A percentile compares a stretch with the other conserved stretches of the same genome.
These are phyloP conservation scores for Moesziomyces sp. DNA, from an alignment of 1,284 basidiomycete genomes.

Conservation along the genomic window DNA sequence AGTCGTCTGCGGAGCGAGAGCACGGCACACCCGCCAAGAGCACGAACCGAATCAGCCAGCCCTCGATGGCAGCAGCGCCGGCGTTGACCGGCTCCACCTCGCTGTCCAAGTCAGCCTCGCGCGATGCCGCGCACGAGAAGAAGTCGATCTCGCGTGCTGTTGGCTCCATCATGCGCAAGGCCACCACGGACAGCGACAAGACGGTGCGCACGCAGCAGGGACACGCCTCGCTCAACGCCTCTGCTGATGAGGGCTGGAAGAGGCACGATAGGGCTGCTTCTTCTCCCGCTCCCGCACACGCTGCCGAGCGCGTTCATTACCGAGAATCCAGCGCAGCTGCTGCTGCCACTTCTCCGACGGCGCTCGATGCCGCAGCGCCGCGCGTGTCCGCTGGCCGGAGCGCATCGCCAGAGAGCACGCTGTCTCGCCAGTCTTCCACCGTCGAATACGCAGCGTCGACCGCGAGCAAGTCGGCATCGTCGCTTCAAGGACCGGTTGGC, in stretches of 20 bases:
- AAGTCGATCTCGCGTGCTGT: constrained; percentile 42
- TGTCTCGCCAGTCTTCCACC: constrained; percentile 34
- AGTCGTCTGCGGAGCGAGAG: constrained; percentile 20
- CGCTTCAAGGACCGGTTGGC: constrained; percentile 21
- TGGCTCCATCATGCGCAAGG: constrained; percentile 43
- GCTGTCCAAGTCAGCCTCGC: constrained; percentile 26
- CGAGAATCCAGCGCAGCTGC: not conserved
- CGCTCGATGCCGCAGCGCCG: not conserved
- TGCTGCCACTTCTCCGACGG: not conserved
- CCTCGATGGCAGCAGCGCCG: constrained; percentile 7
- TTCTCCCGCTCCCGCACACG: not conserved
- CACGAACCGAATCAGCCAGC: constrained; percentile 10
- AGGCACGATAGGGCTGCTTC: constrained; percentile 19
- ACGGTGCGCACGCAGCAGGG: constrained; percentile 22
- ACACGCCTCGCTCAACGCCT: constrained; percentile 4
- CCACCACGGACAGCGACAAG: constrained; percentile 41
- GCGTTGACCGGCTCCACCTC: constrained; percentile 10
- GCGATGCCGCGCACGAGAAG: constrained; percentile 28
- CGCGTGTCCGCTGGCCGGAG: constrained; percentile 7
- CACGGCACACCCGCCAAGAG: constrained; percentile 11
- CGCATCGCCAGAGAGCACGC: constrained; percentile 31
- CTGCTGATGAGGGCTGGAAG: constrained; percentile 4
- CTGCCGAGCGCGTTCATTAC: constrained; percentile 5
- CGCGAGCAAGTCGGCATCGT: constrained; percentile 37
- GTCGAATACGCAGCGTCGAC: constrained; percentile 30